phyloP scores from a whole-genome alignment of 2,329 filamentous ascomycete species.

The Diaporthe eres region DNA sequence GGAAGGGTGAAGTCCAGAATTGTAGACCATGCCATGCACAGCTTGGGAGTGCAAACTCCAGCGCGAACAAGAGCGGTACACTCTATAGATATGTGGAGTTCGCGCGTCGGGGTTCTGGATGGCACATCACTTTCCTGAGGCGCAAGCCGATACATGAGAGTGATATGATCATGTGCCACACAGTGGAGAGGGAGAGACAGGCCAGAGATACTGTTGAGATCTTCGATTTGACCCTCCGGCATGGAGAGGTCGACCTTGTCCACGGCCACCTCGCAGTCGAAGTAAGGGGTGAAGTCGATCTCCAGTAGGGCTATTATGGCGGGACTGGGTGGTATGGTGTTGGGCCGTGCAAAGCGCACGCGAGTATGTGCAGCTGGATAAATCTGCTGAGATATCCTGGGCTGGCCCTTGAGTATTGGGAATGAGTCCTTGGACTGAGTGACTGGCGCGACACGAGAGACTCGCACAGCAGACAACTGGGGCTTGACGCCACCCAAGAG shows the following conservation, averaged over 20 bases:
- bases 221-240: slow-evolving; percentile 70
- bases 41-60: slow-evolving; percentile 69
- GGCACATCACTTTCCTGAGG: slow-evolving; percentile 63
- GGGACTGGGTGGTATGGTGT: slow-evolving; percentile 68
- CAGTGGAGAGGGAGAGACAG: slow-evolving; percentile 71
- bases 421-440: slow-evolving; percentile 73
- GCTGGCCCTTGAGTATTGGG: slow-evolving; percentile 75
- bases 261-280: slow-evolving; percentile 76
- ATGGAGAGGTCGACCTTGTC: slow-evolving; percentile 71
- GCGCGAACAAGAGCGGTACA: slow-evolving; percentile 71
- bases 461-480: slow-evolving; percentile 79
- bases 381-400: slow-evolving; percentile 74
- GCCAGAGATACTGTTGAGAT: slow-evolving; percentile 66
- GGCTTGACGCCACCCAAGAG: slow-evolving; percentile 73
- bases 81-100: slow-evolving; percentile 72
- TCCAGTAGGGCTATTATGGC: slow-evolving; percentile 80
- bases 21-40: slow-evolving; percentile 78
- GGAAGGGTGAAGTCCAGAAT: slow-evolving; percentile 77
- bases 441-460: slow-evolving; percentile 80
- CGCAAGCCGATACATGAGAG: slow-evolving; percentile 78
- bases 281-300: slow-evolving; percentile 79
- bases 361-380: slow-evolving; percentile 80
- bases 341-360: slow-evolving; percentile 78
- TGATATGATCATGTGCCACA: slow-evolving; percentile 81
- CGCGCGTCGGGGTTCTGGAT: slow-evolving; percentile 63